Evolutionary conservation across 164 flowering plant species (phyloP).

Genomic region (Warburgia ugandensis): DNA sequence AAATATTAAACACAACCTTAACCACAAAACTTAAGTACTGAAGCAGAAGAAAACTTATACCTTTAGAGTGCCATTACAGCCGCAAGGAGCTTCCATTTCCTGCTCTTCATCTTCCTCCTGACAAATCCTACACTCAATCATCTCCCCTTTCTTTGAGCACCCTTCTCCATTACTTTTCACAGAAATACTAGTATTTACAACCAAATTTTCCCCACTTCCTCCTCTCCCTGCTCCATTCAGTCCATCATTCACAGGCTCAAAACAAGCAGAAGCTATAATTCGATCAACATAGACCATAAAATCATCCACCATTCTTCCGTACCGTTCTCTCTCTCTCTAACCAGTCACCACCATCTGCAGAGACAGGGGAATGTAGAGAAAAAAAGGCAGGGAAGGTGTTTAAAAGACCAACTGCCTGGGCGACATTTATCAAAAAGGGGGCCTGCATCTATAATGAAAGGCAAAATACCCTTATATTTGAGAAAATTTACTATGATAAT

Average conservation of each 20-base stretch:
- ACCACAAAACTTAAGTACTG: too few species aligned
- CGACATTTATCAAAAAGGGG: too few species aligned
- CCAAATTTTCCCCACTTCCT: slow-evolving; percentile 9
- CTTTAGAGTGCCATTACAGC: slow-evolving; percentile 72
- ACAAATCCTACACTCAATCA: slow-evolving; percentile 68
- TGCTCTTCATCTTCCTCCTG: slow-evolving; percentile 57
- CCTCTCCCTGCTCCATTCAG: neutral
- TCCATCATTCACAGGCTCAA: slow-evolving; percentile 19
- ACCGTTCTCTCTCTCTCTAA: slow-evolving; percentile 7
- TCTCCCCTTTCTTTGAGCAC: slow-evolving; percentile 17
- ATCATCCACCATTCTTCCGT: slow-evolving; percentile 39
- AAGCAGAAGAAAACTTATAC: slow-evolving; percentile 27
- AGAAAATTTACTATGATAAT: too few species aligned
- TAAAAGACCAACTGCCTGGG: too few species aligned
- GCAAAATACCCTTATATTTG: too few species aligned
- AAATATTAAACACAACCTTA: too few species aligned
- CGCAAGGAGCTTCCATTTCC: slow-evolving; percentile 62
- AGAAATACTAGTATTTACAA: slow-evolving; percentile 4
- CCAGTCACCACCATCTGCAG: too few species aligned
- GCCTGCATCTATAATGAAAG: too few species aligned
- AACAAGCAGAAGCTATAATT: slow-evolving; percentile 44
- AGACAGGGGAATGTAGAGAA: too few species aligned
- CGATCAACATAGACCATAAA: slow-evolving; percentile 60
- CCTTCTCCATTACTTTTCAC: slow-evolving; percentile 8
- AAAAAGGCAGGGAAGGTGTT: too few species aligned